A percentile compares a stretch with the other conserved stretches of the same genome.
Evolutionary conservation across 1,284 basidiomycete species (phyloP).

Genomic region (Austroboletus rostrupii): DNA sequence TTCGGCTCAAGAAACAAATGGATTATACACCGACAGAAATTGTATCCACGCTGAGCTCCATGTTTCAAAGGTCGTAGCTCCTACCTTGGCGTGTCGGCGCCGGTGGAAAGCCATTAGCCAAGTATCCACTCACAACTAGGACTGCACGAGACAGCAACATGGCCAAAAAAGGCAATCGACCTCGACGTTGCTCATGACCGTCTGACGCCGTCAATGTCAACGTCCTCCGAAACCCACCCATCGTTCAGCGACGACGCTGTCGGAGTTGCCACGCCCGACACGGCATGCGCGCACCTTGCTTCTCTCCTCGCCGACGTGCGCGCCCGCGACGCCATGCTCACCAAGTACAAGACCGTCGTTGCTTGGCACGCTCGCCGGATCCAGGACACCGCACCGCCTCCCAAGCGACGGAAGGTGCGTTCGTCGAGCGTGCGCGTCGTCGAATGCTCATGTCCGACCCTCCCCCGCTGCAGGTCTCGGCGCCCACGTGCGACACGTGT

Average conservation of each 20-base stretch:
- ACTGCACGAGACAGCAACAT: no score
- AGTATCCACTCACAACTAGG: no score
- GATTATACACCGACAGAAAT: no score
- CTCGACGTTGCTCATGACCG: not conserved
- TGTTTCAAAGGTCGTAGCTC: no score
- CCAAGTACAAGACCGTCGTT: slow-evolving; percentile 37
- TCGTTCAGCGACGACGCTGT: slow-evolving; percentile 28
- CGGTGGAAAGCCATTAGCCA: no score
- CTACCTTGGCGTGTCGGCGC: no score
- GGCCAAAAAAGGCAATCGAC: slow-evolving; percentile 16
- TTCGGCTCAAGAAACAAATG: no score
- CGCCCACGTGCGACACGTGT: slow-evolving; percentile 67
- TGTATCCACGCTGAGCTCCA: no score
- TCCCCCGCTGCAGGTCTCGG: slow-evolving; percentile 29
- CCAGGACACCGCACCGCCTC: slow-evolving; percentile 32
- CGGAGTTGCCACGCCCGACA: slow-evolving; percentile 3
- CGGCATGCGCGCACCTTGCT: slow-evolving; percentile 20
- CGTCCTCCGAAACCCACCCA: slow-evolving; percentile 27
- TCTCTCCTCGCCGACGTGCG: slow-evolving; percentile 28
- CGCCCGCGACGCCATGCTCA: slow-evolving; percentile 24
- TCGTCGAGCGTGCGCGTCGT: no score
- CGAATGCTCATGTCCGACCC: not conserved
- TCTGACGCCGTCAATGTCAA: slow-evolving; percentile 22
- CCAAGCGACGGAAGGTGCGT: slow-evolving; percentile 44
- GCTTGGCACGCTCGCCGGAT: slow-evolving; percentile 37